Evolutionary conservation across 139 green algal species (phyloP).

Genomic region (Nannochloris sp.): DNA sequence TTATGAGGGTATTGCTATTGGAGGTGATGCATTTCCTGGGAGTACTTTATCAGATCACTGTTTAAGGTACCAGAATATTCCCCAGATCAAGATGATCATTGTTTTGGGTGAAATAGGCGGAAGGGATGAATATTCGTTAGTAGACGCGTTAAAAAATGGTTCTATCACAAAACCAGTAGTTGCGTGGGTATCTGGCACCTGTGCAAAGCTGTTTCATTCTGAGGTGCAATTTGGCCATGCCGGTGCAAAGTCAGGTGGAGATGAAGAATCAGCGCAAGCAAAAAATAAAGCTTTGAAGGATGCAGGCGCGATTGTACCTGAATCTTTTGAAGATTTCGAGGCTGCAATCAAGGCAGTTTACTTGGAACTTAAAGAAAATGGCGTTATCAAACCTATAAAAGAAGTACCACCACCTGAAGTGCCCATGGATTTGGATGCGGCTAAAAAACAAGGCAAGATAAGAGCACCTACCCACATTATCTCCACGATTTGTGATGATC

Average conservation of each 20-base stretch:
- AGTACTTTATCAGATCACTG: slow-evolving; percentile 89
- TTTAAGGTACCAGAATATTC: slow-evolving; percentile 84
- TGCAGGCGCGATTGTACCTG: slow-evolving; percentile 80
- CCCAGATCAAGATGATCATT: slow-evolving; percentile 91
- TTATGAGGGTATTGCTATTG: slow-evolving; percentile 93
- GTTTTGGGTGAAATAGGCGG: slow-evolving; percentile 90
- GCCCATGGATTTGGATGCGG: slow-evolving; percentile 68
- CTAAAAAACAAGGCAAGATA: slow-evolving; percentile 75
- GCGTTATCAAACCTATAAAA: slow-evolving; percentile 43
- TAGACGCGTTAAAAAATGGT: slow-evolving; percentile 62
- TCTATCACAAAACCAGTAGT: slow-evolving; percentile 88
- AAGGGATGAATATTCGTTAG: slow-evolving; percentile 84
- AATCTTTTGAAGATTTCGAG: slow-evolving; percentile 86
- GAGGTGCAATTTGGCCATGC: slow-evolving; percentile 97
- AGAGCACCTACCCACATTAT: slow-evolving; percentile 84
- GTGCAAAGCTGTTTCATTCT: slow-evolving; percentile 86
- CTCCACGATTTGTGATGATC: slow-evolving; percentile 88
- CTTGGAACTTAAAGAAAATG: slow-evolving; percentile 46
- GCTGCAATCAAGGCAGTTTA: slow-evolving; percentile 49
- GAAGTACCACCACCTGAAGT: slow-evolving; percentile 43
- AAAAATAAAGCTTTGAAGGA: slow-evolving; percentile 83
- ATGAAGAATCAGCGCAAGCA: slow-evolving; percentile 65
- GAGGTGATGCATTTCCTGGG: slow-evolving; percentile 85
- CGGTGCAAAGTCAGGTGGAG: slow-evolving; percentile 63
- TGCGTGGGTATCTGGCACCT: slow-evolving; percentile 80